Conservation (phyloP, 805 yeast species). For the Ogataea salicorniae region DNA sequence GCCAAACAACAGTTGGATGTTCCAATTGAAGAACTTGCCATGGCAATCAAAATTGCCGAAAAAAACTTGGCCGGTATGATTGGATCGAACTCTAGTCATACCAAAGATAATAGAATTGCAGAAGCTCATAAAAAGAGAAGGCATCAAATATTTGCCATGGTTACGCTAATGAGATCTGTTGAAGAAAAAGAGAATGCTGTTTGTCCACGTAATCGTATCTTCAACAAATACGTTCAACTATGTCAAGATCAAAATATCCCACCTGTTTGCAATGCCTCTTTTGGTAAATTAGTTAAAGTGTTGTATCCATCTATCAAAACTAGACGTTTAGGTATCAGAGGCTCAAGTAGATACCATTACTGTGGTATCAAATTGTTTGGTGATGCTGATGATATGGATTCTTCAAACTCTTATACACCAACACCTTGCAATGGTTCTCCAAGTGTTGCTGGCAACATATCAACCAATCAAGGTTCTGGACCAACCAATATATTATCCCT, state of each 20-base stretch:
- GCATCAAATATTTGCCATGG: constrained; percentile 75
- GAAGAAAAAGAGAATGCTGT: constrained; percentile 43
- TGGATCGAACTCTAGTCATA: constrained; percentile 8
- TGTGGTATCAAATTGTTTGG: constrained; percentile 59
- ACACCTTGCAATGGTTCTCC: constrained; percentile 15
- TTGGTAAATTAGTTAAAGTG: constrained; percentile 68
- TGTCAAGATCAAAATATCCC: constrained; percentile 50
- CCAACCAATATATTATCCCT: not conserved
- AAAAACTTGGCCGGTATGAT: constrained; percentile 16
- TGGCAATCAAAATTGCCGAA: constrained; percentile 30
- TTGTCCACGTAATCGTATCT: constrained; percentile 62
- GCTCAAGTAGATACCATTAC: constrained; percentile 80
- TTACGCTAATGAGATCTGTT: constrained; percentile 70
- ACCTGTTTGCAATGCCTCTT: constrained; percentile 70
- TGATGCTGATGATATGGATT: constrained; percentile 28
- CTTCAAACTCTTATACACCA: constrained; percentile 9
- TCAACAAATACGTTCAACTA: constrained; percentile 55
- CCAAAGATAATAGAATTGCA: constrained; percentile 16
- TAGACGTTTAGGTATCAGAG: constrained; percentile 75
- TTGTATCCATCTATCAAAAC: constrained; percentile 65
- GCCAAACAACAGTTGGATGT: constrained; percentile 31
- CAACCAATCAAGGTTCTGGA: not conserved
- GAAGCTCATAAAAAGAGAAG: constrained; percentile 43
- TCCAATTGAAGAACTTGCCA: constrained; percentile 34
- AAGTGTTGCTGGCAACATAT: not conserved